Conservation (phyloP, 257 asterid genomes). For the Solanum sitiens region DNA sequence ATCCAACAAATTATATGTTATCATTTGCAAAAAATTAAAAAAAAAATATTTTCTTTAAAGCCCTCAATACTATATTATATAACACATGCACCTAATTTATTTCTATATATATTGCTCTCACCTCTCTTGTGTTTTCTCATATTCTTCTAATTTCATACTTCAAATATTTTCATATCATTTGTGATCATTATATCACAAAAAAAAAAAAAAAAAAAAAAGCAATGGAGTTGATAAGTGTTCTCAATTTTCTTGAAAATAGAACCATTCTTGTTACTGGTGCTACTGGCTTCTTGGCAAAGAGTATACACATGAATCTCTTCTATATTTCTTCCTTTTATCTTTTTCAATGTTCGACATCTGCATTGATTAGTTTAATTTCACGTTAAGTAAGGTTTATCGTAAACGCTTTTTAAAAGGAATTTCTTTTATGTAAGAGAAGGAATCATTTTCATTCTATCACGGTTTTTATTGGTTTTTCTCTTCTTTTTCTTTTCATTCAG, state of each 20-base stretch:
- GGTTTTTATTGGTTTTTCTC: background rate
- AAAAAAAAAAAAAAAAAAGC: background rate
- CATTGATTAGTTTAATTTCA: background rate
- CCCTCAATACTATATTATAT: background rate
- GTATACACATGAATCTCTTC: constrained; percentile 23
- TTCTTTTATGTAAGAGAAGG: background rate
- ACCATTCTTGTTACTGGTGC: constrained; percentile 69
- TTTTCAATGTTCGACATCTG: background rate
- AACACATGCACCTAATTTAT: background rate
- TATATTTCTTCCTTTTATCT: background rate
- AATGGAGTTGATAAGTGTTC: constrained; percentile 61
- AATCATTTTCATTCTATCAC: background rate
- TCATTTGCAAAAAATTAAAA: background rate
- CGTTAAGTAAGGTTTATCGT: background rate
- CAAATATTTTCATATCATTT: background rate
- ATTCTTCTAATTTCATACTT: background rate
- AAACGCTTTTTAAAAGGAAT: background rate
- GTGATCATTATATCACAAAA: background rate
- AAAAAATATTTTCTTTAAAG: background rate
- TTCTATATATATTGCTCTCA: background rate
- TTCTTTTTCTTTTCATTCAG: too few relatives aligned
- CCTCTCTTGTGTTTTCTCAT: background rate
- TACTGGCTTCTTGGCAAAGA: constrained; percentile 82
- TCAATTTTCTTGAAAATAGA: constrained; percentile 39
- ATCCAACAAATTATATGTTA: background rate